Percentiles rank a stretch among this genome's conserved stretches.
Conservation (phyloP, 1,284 basidiomycete species). For the Erythrobasidium hasegawianum region DNA sequence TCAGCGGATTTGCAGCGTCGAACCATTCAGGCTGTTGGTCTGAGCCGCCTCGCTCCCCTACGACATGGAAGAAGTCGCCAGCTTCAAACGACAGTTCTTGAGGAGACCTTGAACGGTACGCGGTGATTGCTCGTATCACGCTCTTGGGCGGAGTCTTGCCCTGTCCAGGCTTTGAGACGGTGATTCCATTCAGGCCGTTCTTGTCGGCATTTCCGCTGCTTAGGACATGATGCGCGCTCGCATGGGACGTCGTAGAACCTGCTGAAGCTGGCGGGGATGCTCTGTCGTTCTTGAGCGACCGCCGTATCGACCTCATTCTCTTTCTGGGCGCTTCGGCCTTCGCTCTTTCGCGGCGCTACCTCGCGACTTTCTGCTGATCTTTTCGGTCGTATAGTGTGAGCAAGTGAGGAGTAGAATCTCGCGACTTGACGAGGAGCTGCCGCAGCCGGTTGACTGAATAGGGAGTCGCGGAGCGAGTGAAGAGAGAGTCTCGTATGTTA, state of each 20-base stretch:
- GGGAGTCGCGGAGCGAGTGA: too few species aligned
- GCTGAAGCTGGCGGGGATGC: slow-evolving; percentile 27
- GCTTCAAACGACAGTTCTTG: slow-evolving; percentile 86
- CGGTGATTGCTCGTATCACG: slow-evolving; percentile 79
- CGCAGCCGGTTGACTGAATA: too few species aligned
- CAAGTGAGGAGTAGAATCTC: too few species aligned
- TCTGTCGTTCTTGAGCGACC: slow-evolving; percentile 32
- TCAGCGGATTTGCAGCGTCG: slow-evolving; percentile 65
- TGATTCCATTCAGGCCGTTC: not conserved
- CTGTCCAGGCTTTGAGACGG: slow-evolving; percentile 16
- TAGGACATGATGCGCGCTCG: slow-evolving; percentile 12
- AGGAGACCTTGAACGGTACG: slow-evolving; percentile 68
- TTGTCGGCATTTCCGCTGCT: slow-evolving; percentile 15
- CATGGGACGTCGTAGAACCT: slow-evolving; percentile 9
- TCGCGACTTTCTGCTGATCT: too few species aligned
- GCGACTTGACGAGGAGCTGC: too few species aligned
- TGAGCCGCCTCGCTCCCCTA: slow-evolving; percentile 57
- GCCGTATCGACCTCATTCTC: slow-evolving; percentile 30
- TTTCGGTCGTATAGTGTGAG: too few species aligned
- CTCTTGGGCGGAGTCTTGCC: slow-evolving; percentile 73
- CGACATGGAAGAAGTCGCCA: slow-evolving; percentile 97
- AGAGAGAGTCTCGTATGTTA: too few species aligned
- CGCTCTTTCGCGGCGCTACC: too few species aligned
- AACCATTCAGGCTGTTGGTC: slow-evolving; percentile 48
- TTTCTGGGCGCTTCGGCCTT: too few species aligned